Evolutionary conservation across 805 yeast species (phyloP).

Genomic region (Pichia insulana): DNA sequence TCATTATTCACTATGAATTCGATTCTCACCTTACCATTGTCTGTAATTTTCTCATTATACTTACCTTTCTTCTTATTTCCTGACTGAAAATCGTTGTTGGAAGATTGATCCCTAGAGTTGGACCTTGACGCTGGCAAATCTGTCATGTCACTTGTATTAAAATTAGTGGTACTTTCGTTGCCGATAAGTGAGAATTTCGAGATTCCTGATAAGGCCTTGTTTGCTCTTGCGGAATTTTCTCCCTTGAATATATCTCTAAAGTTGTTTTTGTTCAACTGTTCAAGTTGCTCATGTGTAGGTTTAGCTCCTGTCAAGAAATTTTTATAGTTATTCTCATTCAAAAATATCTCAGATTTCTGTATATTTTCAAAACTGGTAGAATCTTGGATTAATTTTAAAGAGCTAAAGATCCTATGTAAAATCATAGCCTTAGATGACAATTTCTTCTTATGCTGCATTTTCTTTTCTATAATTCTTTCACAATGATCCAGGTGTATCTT

Average conservation of each 20-base stretch:
- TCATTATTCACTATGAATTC: constrained; percentile 32
- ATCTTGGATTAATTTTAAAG: constrained; percentile 67
- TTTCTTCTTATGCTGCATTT: constrained; percentile 57
- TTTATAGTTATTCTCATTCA: constrained; percentile 28
- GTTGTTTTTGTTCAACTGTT: constrained; percentile 17
- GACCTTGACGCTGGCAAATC: constrained; percentile 3
- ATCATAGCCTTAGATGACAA: constrained; percentile 69
- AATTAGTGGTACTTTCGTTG: constrained; percentile 3
- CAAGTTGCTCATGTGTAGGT: constrained; percentile 21
- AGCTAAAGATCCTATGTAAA: constrained; percentile 70
- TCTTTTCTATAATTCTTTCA: constrained; percentile 61
- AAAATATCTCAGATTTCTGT: constrained; percentile 26
- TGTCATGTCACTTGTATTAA: constrained; percentile 1
- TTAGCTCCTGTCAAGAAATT: constrained; percentile 27
- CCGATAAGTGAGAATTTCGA: not conserved
- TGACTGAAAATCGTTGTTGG: not conserved
- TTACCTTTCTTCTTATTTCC: constrained; percentile 21
- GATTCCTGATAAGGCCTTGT: not conserved
- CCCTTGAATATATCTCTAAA: constrained; percentile 21
- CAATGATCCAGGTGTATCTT: constrained; percentile 67
- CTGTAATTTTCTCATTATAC: constrained; percentile 35
- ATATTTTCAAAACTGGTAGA: constrained; percentile 47
- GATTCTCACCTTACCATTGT: constrained; percentile 40
- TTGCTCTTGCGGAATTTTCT: constrained; percentile 3
- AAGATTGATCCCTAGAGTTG: constrained; percentile 1